These are phyloP conservation scores for Hypoxylon fuscum DNA, from an alignment of 495 filamentous ascomycete genomes.

Conservation along the genomic window DNA sequence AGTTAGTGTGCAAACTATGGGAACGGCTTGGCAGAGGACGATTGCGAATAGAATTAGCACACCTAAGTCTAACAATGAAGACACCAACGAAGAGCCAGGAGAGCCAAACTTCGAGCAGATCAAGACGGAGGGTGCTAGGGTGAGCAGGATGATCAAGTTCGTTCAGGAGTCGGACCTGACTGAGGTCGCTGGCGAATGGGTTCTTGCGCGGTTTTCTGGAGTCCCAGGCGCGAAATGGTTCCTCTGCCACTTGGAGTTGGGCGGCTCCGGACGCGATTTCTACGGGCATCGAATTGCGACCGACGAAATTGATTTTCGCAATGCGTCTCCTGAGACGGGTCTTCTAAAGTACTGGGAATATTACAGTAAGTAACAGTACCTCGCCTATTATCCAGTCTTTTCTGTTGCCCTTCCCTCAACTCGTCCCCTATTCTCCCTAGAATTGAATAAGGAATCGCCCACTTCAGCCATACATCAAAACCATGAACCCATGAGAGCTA, in stretches of 20 bases:
- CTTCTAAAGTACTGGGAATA: conserved; percentile 49
- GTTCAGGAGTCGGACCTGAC: conserved; percentile 51
- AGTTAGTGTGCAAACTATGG: background rate
- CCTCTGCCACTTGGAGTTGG: conserved; percentile 56
- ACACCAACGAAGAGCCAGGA: background rate
- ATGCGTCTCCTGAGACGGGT: conserved; percentile 47
- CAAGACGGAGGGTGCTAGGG: conserved; percentile 43
- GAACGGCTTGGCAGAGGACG: conserved; percentile 6
- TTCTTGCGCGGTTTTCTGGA: conserved; percentile 56
- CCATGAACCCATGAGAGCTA: too few species aligned
- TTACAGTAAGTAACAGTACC: conserved; percentile 46
- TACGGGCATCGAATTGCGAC: conserved; percentile 53
- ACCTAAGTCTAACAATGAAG: background rate
- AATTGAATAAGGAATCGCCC: too few species aligned
- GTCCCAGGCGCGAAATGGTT: conserved; percentile 56
- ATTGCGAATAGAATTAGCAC: background rate
- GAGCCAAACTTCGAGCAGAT: conserved; percentile 20
- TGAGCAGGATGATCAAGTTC: conserved; percentile 53
- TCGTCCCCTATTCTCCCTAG: background rate
- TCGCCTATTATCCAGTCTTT: too few species aligned
- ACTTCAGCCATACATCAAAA: too few species aligned
- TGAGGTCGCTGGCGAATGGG: conserved; percentile 58
- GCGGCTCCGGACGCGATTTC: conserved; percentile 43
- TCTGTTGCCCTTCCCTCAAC: too few species aligned
- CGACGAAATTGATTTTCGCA: conserved; percentile 50